Conservation (phyloP, 192 early-diverging fungal genomes). For the Coemansia sp. region DNA sequence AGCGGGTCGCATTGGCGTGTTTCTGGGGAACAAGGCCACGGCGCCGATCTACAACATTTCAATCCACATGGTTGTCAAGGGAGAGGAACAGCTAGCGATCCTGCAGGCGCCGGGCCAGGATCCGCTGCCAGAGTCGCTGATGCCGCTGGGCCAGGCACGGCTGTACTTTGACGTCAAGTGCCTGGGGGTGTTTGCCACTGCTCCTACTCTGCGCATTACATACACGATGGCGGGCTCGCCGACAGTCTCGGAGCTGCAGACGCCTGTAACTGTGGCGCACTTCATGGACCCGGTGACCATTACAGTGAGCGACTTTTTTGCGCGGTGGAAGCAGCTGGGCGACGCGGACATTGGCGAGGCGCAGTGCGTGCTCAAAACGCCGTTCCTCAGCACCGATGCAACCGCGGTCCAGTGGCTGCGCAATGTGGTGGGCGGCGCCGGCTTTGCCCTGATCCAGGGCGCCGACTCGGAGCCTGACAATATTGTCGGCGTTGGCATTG, state of each 20-base stretch:
- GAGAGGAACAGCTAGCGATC: slow-evolving; percentile 49
- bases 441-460: slow-evolving; percentile 71
- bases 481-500: slow-evolving; percentile 84
- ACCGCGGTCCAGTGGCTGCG: slow-evolving; percentile 55
- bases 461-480: slow-evolving; percentile 89
- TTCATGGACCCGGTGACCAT: slow-evolving; percentile 84
- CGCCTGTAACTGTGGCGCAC: slow-evolving; percentile 80
- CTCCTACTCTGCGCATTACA: slow-evolving; percentile 65
- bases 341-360: slow-evolving; percentile 72
- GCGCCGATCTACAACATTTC: slow-evolving; percentile 61
- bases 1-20: slow-evolving; percentile 85
- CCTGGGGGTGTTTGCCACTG: slow-evolving; percentile 51
- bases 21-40: slow-evolving; percentile 83
- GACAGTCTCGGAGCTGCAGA: slow-evolving; percentile 57
- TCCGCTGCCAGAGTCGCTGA: slow-evolving; percentile 64
- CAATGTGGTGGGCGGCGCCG: slow-evolving; percentile 60
- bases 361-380: slow-evolving; percentile 52
- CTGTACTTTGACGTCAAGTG: slow-evolving; percentile 78
- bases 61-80: slow-evolving; percentile 55
- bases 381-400: slow-evolving; percentile 18
- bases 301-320: slow-evolving; percentile 74
- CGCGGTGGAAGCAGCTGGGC: slow-evolving; percentile 94
- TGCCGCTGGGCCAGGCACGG: slow-evolving; percentile 56
- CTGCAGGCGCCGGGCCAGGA: slow-evolving; percentile 60
- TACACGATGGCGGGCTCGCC: slow-evolving; percentile 59